Percentiles rank a stretch among this genome's conserved stretches.
Evolutionary conservation across 139 green algal species (phyloP).

Genomic region (Ettlia oleoabundans): DNA sequence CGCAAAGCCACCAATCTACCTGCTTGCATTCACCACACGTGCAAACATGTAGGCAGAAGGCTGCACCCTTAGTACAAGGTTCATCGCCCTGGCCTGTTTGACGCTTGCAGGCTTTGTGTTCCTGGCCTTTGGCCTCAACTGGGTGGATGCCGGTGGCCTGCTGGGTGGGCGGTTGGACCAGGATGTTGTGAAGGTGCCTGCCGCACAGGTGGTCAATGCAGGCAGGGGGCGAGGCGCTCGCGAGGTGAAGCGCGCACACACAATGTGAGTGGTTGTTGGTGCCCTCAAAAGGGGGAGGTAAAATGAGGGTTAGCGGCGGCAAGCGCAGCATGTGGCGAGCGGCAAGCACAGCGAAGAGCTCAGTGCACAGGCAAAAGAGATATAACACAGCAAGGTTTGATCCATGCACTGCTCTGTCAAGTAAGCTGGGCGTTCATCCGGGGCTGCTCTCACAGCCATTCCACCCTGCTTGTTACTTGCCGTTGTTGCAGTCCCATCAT

Average conservation of each 20-base stretch:
- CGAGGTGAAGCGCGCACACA: conserved; percentile 29
- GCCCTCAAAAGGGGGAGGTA: too few relatives aligned
- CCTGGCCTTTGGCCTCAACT: conserved; percentile 79
- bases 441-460: background rate
- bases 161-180: conserved; percentile 62
- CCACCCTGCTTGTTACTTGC: background rate
- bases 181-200: conserved; percentile 28
- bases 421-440: background rate
- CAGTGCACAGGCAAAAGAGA: too few relatives aligned
- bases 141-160: conserved; percentile 70
- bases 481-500: conserved; percentile 20
- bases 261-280: conserved; percentile 15
- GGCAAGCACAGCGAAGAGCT: too few relatives aligned
- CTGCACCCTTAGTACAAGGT: too few relatives aligned
- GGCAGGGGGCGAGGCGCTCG: background rate
- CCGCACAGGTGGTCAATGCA: too few relatives aligned
- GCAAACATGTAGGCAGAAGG: too few relatives aligned
- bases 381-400: too few relatives aligned
- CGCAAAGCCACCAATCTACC: too few relatives aligned
- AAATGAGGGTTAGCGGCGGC: too few relatives aligned
- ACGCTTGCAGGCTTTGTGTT: conserved; percentile 67
- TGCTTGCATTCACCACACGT: too few relatives aligned
- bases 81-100: background rate
- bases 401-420: background rate
- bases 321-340: too few relatives aligned